Conservation (phyloP, 441 rosid species). For the Kokia cookei region DNA sequence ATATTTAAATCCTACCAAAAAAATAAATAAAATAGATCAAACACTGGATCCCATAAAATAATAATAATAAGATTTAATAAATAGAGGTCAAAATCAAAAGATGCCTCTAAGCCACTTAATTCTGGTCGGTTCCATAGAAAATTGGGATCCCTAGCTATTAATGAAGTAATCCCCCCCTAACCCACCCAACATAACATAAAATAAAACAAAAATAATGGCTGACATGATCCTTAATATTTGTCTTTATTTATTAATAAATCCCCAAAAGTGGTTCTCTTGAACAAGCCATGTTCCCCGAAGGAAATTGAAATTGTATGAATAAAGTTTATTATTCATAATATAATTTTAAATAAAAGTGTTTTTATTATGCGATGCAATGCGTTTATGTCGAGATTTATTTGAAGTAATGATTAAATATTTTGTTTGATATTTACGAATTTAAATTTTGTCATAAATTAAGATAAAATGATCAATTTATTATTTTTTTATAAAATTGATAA, state of each 20-base stretch:
- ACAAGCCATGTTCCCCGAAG: background rate
- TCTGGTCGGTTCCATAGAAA: background rate
- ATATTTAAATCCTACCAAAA: too few relatives aligned
- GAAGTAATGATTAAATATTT: too few relatives aligned
- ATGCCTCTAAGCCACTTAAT: background rate
- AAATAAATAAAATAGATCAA: too few relatives aligned
- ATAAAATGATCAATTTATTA: too few relatives aligned
- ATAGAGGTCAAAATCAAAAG: background rate
- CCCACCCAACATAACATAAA: background rate
- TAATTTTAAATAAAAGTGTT: background rate
- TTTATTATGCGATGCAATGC: background rate
- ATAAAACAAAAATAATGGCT: background rate
- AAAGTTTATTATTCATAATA: too few relatives aligned
- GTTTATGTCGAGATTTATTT: too few relatives aligned
- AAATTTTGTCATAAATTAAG: too few relatives aligned
- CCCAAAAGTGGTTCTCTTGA: background rate
- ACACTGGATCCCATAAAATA: too few relatives aligned
- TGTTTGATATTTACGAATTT: too few relatives aligned
- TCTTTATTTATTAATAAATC: background rate
- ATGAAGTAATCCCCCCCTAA: background rate
- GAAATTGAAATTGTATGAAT: background rate
- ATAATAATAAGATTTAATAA: too few relatives aligned
- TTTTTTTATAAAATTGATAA: background rate
- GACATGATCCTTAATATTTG: background rate
- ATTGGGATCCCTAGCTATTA: background rate